Conservation (phyloP, 2,329 filamentous ascomycete genomes). For the Neonectria sp. region DNA sequence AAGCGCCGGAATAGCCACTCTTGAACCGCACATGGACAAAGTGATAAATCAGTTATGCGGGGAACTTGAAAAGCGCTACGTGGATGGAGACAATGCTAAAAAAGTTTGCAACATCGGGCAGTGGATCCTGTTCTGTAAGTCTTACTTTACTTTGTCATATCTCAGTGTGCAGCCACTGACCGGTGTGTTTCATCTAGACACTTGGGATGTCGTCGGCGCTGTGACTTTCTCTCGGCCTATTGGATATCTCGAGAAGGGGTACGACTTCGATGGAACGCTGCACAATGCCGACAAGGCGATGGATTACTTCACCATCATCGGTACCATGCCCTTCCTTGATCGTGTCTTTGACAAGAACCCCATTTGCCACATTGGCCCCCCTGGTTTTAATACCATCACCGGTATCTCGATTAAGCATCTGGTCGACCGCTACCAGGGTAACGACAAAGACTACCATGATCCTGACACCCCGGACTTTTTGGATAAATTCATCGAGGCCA, state of each 20-base stretch:
- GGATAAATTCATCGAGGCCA: conserved; percentile 58
- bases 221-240: conserved; percentile 59
- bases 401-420: conserved; percentile 50
- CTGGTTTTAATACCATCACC: conserved; percentile 48
- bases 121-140: conserved; percentile 59
- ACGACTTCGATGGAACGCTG: conserved; percentile 57
- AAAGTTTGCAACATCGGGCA: conserved; percentile 55
- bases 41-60: conserved; percentile 51
- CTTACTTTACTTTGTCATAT: not conserved
- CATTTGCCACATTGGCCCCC: conserved; percentile 51
- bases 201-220: conserved; percentile 60
- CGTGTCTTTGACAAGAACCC: conserved; percentile 58
- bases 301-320: conserved; percentile 51
- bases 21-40: conserved; percentile 50
- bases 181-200: conserved; percentile 29
- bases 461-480: conserved; percentile 53
- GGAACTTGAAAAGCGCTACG: conserved; percentile 52
- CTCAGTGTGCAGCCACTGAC: not conserved
- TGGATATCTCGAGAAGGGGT: conserved; percentile 57
- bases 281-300: conserved; percentile 49
- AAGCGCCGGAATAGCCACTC: conserved; percentile 23
- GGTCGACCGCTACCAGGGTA: conserved; percentile 46
- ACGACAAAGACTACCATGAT: conserved; percentile 47
- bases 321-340: conserved; percentile 53
- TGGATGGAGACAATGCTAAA: conserved; percentile 41